Evolutionary conservation across 306 rosid genomes (phyloP).

Genomic region (Pyrus pyrifolia): DNA sequence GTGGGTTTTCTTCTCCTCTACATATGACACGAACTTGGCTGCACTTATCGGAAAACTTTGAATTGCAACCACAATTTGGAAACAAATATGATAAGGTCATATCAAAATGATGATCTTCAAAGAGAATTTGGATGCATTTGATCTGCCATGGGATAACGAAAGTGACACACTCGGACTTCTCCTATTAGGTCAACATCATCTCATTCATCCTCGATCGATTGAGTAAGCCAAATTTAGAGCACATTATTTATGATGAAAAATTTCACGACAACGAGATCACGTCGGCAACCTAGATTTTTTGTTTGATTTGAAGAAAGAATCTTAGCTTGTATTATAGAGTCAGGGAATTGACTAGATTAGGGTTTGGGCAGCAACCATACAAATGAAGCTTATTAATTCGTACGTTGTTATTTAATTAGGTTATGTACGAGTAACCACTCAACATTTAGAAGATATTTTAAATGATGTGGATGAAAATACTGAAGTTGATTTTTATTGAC

Average conservation of each 20-base stretch:
- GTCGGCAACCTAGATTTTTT: constrained; percentile 14
- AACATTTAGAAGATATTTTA: too few relatives aligned
- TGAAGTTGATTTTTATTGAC: too few relatives aligned
- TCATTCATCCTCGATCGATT: not conserved
- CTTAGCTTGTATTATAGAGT: not conserved
- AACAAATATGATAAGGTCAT: not conserved
- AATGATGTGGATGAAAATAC: too few relatives aligned
- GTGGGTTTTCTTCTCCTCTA: not conserved
- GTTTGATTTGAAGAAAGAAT: not conserved
- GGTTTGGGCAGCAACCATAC: not conserved
- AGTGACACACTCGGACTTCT: constrained; percentile 5
- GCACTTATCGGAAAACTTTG: not conserved
- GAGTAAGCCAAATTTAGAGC: not conserved
- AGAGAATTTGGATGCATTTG: not conserved
- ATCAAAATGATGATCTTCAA: not conserved
- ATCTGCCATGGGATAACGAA: constrained; percentile 6
- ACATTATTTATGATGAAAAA: constrained; percentile 19
- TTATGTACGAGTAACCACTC: too few relatives aligned
- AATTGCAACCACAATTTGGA: not conserved
- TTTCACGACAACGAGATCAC: constrained; percentile 19
- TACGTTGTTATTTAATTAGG: too few relatives aligned
- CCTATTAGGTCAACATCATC: constrained; percentile 12
- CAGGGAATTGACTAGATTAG: not conserved
- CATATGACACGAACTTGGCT: not conserved
- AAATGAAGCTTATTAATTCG: not conserved